phyloP scores from a whole-genome alignment of 2,329 filamentous ascomycete genomes.

The Didymella keratinophila region DNA sequence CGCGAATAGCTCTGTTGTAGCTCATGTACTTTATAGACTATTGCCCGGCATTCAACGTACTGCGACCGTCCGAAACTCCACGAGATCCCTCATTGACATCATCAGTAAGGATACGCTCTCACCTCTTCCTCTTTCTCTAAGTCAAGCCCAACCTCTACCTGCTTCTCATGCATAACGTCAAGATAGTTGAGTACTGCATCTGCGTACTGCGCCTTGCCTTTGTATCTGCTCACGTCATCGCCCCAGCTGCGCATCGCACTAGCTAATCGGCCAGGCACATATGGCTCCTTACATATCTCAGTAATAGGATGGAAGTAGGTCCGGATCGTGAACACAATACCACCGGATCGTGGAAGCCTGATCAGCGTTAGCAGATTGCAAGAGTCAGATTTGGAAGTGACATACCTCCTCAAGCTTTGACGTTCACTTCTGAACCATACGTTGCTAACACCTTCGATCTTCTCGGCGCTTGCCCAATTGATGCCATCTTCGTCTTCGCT shows the following conservation, averaged over 20 bases:
- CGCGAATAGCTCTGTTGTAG: too few relatives aligned
- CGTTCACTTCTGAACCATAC: constrained; percentile 81
- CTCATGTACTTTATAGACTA: not conserved
- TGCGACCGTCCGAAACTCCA: not conserved
- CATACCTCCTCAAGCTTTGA: constrained; percentile 69
- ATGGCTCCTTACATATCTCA: constrained; percentile 72
- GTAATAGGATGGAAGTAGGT: constrained; percentile 80
- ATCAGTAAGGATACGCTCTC: constrained; percentile 67
- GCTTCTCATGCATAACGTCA: constrained; percentile 76
- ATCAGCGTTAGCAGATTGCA: not conserved
- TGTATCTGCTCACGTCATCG: constrained; percentile 77
- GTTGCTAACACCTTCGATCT: constrained; percentile 73
- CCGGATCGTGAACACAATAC: constrained; percentile 75
- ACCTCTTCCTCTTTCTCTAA: constrained; percentile 64
- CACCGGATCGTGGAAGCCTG: constrained; percentile 56
- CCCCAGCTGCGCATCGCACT: constrained; percentile 84
- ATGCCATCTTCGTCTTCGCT: constrained; percentile 69
- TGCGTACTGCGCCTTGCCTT: constrained; percentile 77
- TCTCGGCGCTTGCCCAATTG: constrained; percentile 64
- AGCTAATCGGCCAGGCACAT: constrained; percentile 79
- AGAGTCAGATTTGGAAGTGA: not conserved
- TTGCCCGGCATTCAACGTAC: not conserved
- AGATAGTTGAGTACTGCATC: constrained; percentile 78
- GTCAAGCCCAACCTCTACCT: constrained; percentile 72
- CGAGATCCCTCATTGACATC: not conserved